phyloP scores from a whole-genome alignment of 139 green algal species.

The Chlorella sp. region DNA sequence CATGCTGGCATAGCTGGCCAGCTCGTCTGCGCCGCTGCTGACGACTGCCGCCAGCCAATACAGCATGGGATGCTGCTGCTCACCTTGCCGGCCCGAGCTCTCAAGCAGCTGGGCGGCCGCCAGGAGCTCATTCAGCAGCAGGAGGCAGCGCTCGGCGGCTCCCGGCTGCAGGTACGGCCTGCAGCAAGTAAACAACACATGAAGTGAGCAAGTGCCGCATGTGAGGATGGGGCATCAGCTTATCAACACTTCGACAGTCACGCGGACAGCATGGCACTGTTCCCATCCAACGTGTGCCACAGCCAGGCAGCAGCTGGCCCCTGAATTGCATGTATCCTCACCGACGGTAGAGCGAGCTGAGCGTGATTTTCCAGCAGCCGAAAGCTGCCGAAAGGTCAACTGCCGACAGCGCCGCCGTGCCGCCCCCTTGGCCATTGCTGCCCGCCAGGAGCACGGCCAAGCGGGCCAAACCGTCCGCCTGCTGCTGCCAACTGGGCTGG shows the following conservation, averaged over 20 bases:
- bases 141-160: constrained; percentile 25
- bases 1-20: constrained; percentile 4
- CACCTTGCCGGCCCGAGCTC: no score
- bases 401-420: neutral
- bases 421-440: no score
- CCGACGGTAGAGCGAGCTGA: neutral
- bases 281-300: no score
- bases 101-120: neutral
- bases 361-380: neutral
- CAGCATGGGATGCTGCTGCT: neutral
- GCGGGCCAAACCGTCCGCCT: neutral
- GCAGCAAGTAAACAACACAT: no score
- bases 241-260: no score
- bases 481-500: constrained; percentile 5
- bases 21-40: neutral
- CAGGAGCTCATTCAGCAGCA: constrained; percentile 45
- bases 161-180: constrained; percentile 31
- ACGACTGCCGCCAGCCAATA: neutral
- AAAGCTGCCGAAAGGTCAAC: neutral
- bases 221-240: no score
- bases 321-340: neutral
- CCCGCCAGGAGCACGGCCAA: constrained; percentile 2
- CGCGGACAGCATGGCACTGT: no score
- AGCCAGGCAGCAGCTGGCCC: no score
- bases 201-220: no score